Evolutionary conservation across 257 asterid genomes (phyloP).

Genomic region (Penstemon newberryi): DNA sequence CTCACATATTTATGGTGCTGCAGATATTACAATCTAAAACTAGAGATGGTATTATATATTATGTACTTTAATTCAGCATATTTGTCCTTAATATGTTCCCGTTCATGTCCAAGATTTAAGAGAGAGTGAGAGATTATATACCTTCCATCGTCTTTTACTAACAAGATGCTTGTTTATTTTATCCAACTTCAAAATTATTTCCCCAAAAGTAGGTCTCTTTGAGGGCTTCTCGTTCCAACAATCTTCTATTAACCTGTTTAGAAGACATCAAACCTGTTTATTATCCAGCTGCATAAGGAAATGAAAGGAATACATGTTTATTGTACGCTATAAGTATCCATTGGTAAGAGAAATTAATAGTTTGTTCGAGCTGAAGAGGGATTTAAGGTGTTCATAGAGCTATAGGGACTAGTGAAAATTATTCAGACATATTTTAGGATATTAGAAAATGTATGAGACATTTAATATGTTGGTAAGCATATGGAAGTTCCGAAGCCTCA

Average conservation of each 20-base stretch:
- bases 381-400: neutral
- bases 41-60: neutral
- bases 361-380: neutral
- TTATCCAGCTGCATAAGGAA: constrained; percentile 2
- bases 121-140: constrained; percentile 23
- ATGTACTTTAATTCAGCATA: constrained; percentile 6
- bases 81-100: neutral
- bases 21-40: neutral
- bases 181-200: constrained; percentile 60
- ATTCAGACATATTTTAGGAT: neutral
- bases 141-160: constrained; percentile 76
- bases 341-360: constrained; percentile 3
- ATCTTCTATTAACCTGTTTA: constrained; percentile 66
- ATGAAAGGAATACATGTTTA: neutral
- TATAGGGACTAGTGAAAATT: neutral
- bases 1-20: constrained; percentile 1
- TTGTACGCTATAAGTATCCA: neutral
- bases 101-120: neutral
- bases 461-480: neutral
- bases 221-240: constrained; percentile 69
- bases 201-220: constrained; percentile 60
- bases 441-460: neutral
- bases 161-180: constrained; percentile 42
- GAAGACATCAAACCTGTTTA: constrained; percentile 25
- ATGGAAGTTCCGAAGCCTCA: constrained; percentile 3